phyloP scores from a whole-genome alignment of 2,329 filamentous ascomycete species.

The Fusarium drepaniforme region DNA sequence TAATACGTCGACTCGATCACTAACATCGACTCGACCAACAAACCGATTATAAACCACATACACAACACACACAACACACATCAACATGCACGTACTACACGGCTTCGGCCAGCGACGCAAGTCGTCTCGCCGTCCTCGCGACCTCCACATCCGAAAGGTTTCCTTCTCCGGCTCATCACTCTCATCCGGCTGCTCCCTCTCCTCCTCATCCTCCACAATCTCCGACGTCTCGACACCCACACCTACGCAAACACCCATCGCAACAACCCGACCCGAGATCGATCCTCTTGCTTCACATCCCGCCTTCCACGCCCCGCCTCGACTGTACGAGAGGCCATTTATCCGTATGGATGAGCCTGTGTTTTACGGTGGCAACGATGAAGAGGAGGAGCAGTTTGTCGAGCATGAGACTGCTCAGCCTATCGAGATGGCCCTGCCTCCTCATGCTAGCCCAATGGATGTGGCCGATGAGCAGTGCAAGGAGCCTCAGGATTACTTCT shows the following conservation, averaged over 20 bases:
- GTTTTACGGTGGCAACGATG: slow-evolving; percentile 42
- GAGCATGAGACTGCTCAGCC: slow-evolving; percentile 45
- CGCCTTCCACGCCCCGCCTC: slow-evolving; percentile 51
- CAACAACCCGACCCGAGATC: slow-evolving; percentile 43
- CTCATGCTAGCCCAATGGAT: slow-evolving; percentile 44
- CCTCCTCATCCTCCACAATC: slow-evolving; percentile 49
- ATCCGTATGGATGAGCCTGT: slow-evolving; percentile 47
- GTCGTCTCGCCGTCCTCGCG: slow-evolving; percentile 48
- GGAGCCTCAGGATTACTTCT: slow-evolving; percentile 51
- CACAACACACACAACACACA: background rate
- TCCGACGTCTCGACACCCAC: slow-evolving; percentile 32
- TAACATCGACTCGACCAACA: background rate
- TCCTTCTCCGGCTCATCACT: slow-evolving; percentile 56
- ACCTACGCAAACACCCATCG: slow-evolving; percentile 40
- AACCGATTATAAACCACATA: slow-evolving; percentile 6
- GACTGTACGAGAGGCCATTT: slow-evolving; percentile 52
- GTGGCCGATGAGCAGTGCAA: slow-evolving; percentile 37
- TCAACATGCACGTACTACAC: slow-evolving; percentile 52
- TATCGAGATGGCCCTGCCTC: slow-evolving; percentile 48
- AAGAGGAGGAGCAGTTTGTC: slow-evolving; percentile 39
- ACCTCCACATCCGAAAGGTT: slow-evolving; percentile 56
- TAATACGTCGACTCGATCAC: background rate
- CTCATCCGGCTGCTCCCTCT: slow-evolving; percentile 52
- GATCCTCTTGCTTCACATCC: slow-evolving; percentile 52
- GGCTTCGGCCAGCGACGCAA: slow-evolving; percentile 53